Percentiles rank a stretch among this genome's conserved stretches.
These are phyloP conservation scores for Apostasia ramifera DNA, from an alignment of 106 monocot genomes.

Conservation along the genomic window DNA sequence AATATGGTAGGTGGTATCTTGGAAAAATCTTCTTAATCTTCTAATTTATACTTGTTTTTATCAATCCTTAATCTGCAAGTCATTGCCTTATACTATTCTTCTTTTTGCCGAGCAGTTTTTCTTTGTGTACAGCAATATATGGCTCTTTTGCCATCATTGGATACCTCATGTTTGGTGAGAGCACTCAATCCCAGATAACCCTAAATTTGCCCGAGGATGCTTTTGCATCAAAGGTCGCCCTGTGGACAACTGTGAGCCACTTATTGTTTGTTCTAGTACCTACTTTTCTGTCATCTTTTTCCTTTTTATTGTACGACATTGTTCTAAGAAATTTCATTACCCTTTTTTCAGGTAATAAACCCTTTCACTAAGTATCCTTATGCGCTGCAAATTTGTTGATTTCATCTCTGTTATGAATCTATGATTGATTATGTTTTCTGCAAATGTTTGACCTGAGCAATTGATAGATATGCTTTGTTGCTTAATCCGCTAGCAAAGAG, in stretches of 20 bases:
- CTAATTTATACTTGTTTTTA: not conserved
- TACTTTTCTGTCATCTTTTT: not conserved
- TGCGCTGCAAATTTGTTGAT: too few species aligned
- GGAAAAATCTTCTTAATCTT: not conserved
- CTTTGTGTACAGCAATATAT: conserved; percentile 72
- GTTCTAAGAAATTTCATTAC: not conserved
- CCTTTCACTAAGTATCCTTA: conserved; percentile 98
- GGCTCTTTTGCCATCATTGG: conserved; percentile 60
- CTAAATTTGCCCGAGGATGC: conserved; percentile 74
- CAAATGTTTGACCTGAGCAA: conserved; percentile 30
- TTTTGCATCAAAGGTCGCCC: conserved; percentile 61
- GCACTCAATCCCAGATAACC: conserved; percentile 77
- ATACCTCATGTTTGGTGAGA: conserved; percentile 85
- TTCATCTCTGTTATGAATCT: too few species aligned
- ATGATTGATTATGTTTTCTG: not conserved
- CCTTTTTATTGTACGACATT: not conserved
- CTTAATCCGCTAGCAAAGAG: conserved; percentile 81
- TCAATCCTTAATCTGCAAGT: not conserved
- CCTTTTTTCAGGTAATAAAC: conserved; percentile 74
- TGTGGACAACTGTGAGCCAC: conserved; percentile 71
- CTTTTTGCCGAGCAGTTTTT: conserved; percentile 45
- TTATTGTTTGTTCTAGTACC: not conserved
- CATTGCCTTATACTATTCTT: not conserved
- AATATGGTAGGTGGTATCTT: conserved; percentile 31
- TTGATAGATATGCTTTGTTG: conserved; percentile 69